Evolutionary conservation across 331 rosid genomes (phyloP).

Genomic region (Malus hybrid): DNA sequence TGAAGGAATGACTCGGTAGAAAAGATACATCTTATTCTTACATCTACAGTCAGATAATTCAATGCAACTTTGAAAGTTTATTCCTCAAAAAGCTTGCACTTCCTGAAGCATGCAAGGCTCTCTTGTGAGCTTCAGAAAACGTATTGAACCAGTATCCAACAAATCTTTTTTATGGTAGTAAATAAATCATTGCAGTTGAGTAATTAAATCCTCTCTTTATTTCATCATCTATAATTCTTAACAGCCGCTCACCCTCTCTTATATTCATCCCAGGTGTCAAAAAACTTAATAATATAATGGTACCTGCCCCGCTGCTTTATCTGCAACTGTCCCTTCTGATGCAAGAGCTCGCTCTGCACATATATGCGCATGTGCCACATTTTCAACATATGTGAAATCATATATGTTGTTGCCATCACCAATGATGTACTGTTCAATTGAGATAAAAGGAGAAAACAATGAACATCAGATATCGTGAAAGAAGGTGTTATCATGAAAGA

Average conservation of each 20-base stretch:
- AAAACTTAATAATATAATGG: neutral
- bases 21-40: neutral
- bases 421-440: slow-evolving; percentile 69
- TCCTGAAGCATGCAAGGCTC: no score
- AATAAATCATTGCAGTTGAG: no score
- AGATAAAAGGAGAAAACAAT: slow-evolving; percentile 12
- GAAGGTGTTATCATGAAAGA: neutral
- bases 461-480: neutral
- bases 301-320: slow-evolving; percentile 93
- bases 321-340: slow-evolving; percentile 52
- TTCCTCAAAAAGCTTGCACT: no score
- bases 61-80: no score
- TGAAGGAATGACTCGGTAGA: neutral
- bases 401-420: slow-evolving; percentile 79
- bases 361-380: slow-evolving; percentile 86
- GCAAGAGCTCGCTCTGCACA: slow-evolving; percentile 93
- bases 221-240: no score
- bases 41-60: no score
- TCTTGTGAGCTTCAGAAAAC: no score
- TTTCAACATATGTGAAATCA: slow-evolving; percentile 95
- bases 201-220: no score
- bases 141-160: no score
- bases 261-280: neutral
- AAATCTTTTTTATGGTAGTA: no score
- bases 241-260: neutral